These are phyloP conservation scores for Thelonectria discophora DNA, from an alignment of 2,329 filamentous ascomycete species.

Conservation along the genomic window DNA sequence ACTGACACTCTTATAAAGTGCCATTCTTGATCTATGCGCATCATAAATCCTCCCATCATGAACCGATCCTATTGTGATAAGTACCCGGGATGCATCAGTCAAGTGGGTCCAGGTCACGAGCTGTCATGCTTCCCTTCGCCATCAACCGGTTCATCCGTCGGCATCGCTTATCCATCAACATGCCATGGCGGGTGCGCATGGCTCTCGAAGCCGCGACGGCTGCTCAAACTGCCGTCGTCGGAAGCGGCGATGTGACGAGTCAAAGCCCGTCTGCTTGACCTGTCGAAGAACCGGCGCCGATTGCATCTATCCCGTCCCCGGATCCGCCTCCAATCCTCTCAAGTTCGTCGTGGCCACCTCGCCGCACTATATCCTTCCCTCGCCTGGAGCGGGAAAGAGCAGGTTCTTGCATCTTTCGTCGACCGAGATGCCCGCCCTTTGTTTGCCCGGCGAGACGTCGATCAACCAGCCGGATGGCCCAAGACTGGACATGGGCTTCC, in stretches of 20 bases:
- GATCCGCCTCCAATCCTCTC: slow-evolving; percentile 32
- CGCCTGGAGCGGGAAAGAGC: not conserved
- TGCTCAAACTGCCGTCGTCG: slow-evolving; percentile 60
- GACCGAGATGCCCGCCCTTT: slow-evolving; percentile 25
- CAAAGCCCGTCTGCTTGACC: slow-evolving; percentile 32
- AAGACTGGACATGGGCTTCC: not conserved
- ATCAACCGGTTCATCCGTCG: not conserved
- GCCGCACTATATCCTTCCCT: slow-evolving; percentile 22
- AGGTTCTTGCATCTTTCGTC: slow-evolving; percentile 35
- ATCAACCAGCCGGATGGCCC: too few species aligned
- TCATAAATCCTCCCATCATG: too few species aligned
- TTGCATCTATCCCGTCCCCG: slow-evolving; percentile 31
- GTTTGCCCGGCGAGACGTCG: not conserved
- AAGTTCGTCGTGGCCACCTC: slow-evolving; percentile 35
- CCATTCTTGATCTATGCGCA: too few species aligned
- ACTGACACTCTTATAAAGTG: too few species aligned
- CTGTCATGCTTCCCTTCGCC: not conserved
- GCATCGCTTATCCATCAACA: slow-evolving; percentile 2
- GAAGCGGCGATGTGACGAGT: slow-evolving; percentile 58
- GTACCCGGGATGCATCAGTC: not conserved
- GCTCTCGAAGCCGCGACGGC: slow-evolving; percentile 37
- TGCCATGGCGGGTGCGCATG: slow-evolving; percentile 33
- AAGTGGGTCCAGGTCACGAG: not conserved
- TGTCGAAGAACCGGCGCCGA: slow-evolving; percentile 29
- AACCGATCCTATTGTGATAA: too few species aligned